phyloP scores from a whole-genome alignment of 2,329 filamentous ascomycete species.

The Cladophialophora psammophila region DNA sequence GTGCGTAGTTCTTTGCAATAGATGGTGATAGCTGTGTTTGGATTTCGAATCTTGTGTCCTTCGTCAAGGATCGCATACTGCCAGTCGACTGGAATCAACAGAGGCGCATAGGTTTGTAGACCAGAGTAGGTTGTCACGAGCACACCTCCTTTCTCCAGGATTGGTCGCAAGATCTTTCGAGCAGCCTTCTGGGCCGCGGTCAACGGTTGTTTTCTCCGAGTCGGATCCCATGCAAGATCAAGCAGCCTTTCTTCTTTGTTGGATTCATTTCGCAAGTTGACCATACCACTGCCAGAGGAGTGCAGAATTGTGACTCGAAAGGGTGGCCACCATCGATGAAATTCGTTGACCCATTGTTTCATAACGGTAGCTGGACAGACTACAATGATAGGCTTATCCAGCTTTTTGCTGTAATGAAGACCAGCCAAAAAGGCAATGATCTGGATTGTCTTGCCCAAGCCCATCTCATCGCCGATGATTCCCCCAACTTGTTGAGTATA shows the following conservation, averaged over 20 bases:
- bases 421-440: constrained; percentile 84
- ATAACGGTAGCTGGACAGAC: constrained; percentile 94
- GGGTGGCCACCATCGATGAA: constrained; percentile 99
- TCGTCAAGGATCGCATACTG: constrained; percentile 94
- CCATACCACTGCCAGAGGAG: constrained; percentile 94
- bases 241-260: constrained; percentile 69
- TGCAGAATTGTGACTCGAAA: constrained; percentile 93
- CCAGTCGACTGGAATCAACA: constrained; percentile 85
- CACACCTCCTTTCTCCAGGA: constrained; percentile 85
- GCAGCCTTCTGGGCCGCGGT: constrained; percentile 72
- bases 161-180: constrained; percentile 79
- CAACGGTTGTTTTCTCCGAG: constrained; percentile 47
- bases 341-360: constrained; percentile 98
- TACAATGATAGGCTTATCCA: constrained; percentile 85
- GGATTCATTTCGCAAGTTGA: constrained; percentile 72
- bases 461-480: constrained; percentile 98
- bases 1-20: constrained; percentile 94
- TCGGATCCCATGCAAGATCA: constrained; percentile 61
- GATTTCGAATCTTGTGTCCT: constrained; percentile 97
- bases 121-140: constrained; percentile 96
- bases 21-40: constrained; percentile 91
- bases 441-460: constrained; percentile 91
- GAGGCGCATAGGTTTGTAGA: constrained; percentile 86
- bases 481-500: constrained; percentile 90
- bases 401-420: constrained; percentile 86